A percentile compares a stretch with the other conserved stretches of the same genome.
These are phyloP conservation scores for Agapanthus africanus DNA, from an alignment of 106 monocot species.

Conservation along the genomic window DNA sequence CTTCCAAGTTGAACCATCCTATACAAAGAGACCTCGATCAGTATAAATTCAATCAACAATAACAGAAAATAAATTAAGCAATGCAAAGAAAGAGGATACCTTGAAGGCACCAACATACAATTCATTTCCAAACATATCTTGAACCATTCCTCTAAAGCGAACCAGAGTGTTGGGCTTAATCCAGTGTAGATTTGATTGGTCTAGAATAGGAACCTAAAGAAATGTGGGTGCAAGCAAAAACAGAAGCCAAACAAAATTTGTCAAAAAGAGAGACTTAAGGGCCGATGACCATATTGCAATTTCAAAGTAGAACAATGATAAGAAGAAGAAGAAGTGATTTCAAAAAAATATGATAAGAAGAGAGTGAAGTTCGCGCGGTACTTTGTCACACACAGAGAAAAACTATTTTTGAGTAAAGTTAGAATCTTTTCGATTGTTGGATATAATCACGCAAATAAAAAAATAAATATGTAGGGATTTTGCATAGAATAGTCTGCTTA, in stretches of 20 bases:
- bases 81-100: slow-evolving; percentile 22
- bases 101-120: slow-evolving; percentile 81
- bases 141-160: slow-evolving; percentile 90
- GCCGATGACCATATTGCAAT: too few species aligned
- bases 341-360: too few species aligned
- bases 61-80: neutral
- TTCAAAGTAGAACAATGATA: too few species aligned
- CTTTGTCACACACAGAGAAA: too few species aligned
- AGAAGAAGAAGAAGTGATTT: too few species aligned
- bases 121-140: slow-evolving; percentile 92
- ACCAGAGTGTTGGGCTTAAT: slow-evolving; percentile 80
- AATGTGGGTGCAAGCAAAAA: neutral
- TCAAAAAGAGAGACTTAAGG: neutral
- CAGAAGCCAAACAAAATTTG: neutral
- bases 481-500: too few species aligned
- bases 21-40: neutral
- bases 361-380: too few species aligned
- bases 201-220: slow-evolving; percentile 67
- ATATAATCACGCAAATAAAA: too few species aligned
- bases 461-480: too few species aligned
- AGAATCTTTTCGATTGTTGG: too few species aligned
- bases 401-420: too few species aligned
- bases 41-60: neutral
- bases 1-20: slow-evolving; percentile 83
- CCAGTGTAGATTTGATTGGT: slow-evolving; percentile 35